Percentiles rank a stretch among this genome's conserved stretches.
Evolutionary conservation across 352 stramenopile species (phyloP).

Genomic region (Pythium vanterpoolii): DNA sequence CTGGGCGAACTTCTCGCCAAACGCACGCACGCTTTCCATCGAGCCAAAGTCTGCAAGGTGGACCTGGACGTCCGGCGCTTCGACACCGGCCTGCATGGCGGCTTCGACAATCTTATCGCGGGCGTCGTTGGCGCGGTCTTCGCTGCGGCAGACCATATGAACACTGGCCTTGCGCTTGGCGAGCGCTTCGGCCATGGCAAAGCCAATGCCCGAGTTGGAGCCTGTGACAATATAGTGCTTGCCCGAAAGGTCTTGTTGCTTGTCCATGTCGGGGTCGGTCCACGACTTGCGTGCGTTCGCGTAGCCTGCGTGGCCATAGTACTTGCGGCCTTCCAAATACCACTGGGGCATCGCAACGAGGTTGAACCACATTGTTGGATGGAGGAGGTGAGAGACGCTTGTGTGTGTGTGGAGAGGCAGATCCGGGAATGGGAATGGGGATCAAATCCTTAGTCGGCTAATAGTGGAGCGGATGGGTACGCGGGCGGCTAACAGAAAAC

Average conservation of each 20-base stretch:
- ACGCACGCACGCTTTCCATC: slow-evolving; percentile 36
- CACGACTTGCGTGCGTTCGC: slow-evolving; percentile 27
- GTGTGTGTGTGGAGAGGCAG: background rate
- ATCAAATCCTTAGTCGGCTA: background rate
- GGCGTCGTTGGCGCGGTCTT: slow-evolving; percentile 31
- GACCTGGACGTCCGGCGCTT: slow-evolving; percentile 30
- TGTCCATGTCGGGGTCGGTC: slow-evolving; percentile 34
- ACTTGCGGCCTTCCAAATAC: slow-evolving; percentile 32
- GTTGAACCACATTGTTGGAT: slow-evolving; percentile 33
- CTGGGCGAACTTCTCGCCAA: slow-evolving; percentile 28
- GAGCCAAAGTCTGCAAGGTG: slow-evolving; percentile 46
- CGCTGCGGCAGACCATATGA: slow-evolving; percentile 49
- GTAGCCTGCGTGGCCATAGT: slow-evolving; percentile 37
- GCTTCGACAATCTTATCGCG: slow-evolving; percentile 35
- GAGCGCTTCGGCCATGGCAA: slow-evolving; percentile 36
- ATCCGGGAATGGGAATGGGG: background rate
- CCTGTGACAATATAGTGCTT: slow-evolving; percentile 52
- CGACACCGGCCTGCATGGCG: slow-evolving; percentile 28
- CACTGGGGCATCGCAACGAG: slow-evolving; percentile 38
- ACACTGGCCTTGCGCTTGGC: slow-evolving; percentile 34
- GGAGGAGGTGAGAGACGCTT: background rate
- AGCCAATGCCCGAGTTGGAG: slow-evolving; percentile 42
- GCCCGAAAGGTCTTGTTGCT: slow-evolving; percentile 32
- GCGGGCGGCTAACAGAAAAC: background rate
- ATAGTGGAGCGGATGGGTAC: background rate